These are phyloP conservation scores for Amanita inopinata DNA, from an alignment of 768 basidiomycete species.

Conservation along the genomic window DNA sequence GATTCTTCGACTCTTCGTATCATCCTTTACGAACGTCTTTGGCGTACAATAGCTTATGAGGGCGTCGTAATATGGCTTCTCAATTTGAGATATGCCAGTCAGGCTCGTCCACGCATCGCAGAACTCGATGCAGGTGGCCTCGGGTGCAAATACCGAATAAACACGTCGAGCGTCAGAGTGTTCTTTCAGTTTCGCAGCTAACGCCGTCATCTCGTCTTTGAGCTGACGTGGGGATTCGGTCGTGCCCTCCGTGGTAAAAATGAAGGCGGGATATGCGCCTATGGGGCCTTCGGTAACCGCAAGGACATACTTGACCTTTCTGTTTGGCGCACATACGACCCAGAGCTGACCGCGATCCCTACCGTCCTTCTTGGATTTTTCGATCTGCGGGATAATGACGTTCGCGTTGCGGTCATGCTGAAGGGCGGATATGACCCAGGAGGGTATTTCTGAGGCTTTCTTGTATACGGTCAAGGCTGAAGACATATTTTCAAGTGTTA, in stretches of 20 bases:
- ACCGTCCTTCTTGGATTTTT: constrained; percentile 18
- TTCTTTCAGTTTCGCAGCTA: constrained; percentile 30
- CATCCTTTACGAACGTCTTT: constrained; percentile 23
- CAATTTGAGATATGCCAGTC: constrained; percentile 30
- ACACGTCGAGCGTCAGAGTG: constrained; percentile 31
- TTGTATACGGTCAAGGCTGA: constrained; percentile 12
- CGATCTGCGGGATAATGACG: constrained; percentile 28
- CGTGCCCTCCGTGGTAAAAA: constrained; percentile 38
- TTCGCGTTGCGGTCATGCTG: constrained; percentile 31
- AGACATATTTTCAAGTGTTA: not conserved
- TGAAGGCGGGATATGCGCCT: constrained; percentile 59
- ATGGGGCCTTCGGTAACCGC: constrained; percentile 47
- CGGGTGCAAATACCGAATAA: constrained; percentile 58
- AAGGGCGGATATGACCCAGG: constrained; percentile 26
- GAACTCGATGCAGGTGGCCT: constrained; percentile 36
- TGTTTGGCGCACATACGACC: constrained; percentile 21
- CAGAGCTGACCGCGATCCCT: constrained; percentile 20
- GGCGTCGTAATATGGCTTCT: constrained; percentile 52
- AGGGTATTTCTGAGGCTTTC: constrained; percentile 27
- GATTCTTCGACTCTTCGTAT: not conserved
- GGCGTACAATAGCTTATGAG: constrained; percentile 46
- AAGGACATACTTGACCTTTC: constrained; percentile 41
- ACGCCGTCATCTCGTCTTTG: constrained; percentile 27
- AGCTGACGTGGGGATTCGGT: constrained; percentile 27
- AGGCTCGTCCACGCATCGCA: constrained; percentile 35